Base-by-base conservation (phyloP, 2,329 filamentous ascomycete genomes). In the Mycogone perniciosa region DNA sequence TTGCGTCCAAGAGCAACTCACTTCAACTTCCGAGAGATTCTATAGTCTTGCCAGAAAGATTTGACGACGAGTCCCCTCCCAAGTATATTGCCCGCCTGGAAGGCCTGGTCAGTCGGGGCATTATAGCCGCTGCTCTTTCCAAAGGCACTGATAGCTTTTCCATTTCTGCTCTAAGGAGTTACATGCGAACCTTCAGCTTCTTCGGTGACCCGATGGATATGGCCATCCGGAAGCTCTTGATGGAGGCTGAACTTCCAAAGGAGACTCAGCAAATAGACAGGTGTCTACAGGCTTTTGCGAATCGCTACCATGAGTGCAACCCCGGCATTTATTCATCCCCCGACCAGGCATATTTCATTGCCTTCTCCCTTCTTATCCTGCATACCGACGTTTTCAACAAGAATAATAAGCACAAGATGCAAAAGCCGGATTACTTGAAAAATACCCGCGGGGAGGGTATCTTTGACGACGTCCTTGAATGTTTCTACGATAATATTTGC, bases 341-440 rank as follows among this genome's bases (percentile, higher is more conserved):
- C 60, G 93, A 97, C 62, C 89, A 96, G 70, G 91, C 93, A n/a
- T 96, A 97, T 67, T 96, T 97, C 62, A 92, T 97, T 57, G 90
- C 92, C 11, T 99, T 99, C 65, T 97, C 92, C 2, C 83, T 99
- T 51, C 80, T 99, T 53, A 96, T 99, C 59, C 76, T 99, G 33
- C 93, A 99, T 62, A 97, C 93, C 0, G 93, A 99, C 64, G 89
- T 95, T n/a, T 97, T 97, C 81, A 99, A 99, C 76, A 96, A 95
- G 71, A 99, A 97, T 74, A 97, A 97, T 73, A 97, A 97, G 72
- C 82, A 93, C 67, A 99, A 99, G 70, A 99, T 99, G 93, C 90
- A 95, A 64, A 95, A 95, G 64, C 73, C 80, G 1, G 93, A 97
- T 63, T 99, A 99, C 68, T 78, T 97, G 59, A 96, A 95, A 69